A percentile compares a stretch with the other conserved stretches of the same genome.
These are phyloP conservation scores for Amanita phalloides DNA, from an alignment of 768 basidiomycete genomes.

Conservation along the genomic window DNA sequence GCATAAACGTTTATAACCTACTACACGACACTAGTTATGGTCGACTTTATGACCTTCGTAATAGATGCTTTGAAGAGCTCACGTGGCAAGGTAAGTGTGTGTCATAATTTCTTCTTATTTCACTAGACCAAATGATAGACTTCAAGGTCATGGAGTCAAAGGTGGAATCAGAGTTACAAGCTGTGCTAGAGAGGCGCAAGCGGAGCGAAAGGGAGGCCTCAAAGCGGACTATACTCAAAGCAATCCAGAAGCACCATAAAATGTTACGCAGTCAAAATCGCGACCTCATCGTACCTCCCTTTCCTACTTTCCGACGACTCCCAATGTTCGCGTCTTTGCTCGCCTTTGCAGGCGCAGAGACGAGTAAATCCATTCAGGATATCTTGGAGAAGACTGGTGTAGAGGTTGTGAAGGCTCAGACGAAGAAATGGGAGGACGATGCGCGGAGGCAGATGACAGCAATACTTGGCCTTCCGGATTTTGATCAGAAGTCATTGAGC, in stretches of 20 bases:
- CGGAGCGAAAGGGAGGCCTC: not conserved
- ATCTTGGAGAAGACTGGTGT: not conserved
- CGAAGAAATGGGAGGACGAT: constrained; percentile 1
- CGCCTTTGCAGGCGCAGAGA: not conserved
- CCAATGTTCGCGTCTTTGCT: not conserved
- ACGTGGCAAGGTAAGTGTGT: not conserved
- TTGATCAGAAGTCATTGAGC: not conserved
- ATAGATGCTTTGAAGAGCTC: not conserved
- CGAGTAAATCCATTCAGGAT: constrained; percentile 1
- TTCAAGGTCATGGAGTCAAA: not conserved
- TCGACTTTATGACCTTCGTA: not conserved
- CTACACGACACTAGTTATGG: not conserved
- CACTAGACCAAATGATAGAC: not conserved
- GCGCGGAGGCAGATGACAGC: constrained; percentile 2
- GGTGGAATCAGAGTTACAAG: not conserved
- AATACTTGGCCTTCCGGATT: not conserved
- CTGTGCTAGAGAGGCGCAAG: not conserved
- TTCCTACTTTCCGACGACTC: constrained; percentile 2
- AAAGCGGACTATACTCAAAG: not conserved
- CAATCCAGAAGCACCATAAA: not conserved
- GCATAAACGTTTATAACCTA: not conserved
- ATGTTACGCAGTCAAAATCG: not conserved
- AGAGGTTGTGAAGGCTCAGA: not conserved
- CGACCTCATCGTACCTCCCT: not conserved
- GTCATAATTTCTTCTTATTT: too few species aligned